These are phyloP conservation scores for Lipomyces oligophaga DNA, from an alignment of 805 yeast genomes.

Conservation along the genomic window DNA sequence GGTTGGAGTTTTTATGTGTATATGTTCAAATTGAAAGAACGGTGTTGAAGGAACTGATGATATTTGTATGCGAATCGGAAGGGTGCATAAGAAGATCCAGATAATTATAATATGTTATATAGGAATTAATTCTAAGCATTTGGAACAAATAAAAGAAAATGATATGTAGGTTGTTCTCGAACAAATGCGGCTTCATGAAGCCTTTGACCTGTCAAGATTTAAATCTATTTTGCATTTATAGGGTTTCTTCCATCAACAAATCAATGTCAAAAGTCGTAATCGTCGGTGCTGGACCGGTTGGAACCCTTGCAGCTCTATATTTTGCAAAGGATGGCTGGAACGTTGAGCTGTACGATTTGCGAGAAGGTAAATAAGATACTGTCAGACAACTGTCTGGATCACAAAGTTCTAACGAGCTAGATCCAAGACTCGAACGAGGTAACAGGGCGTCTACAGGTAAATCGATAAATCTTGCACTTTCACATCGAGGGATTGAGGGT, in stretches of 20 bases:
- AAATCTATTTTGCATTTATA: no score
- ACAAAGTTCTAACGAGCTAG: background rate
- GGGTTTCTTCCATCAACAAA: background rate
- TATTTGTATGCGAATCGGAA: no score
- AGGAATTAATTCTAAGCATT: no score
- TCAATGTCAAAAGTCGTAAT: constrained; percentile 34
- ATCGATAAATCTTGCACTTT: constrained; percentile 85
- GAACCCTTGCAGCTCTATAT: constrained; percentile 79
- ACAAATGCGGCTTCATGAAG: no score
- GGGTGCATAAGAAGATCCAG: no score
- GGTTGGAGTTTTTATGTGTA: no score
- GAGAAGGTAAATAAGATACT: constrained; percentile 58
- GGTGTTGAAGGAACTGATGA: no score
- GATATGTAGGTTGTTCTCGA: no score
- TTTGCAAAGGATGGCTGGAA: constrained; percentile 65
- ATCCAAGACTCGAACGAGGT: constrained; percentile 11
- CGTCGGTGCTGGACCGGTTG: constrained; percentile 90
- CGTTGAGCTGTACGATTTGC: constrained; percentile 68
- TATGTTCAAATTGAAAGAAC: no score
- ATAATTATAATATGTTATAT: no score
- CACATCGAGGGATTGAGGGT: constrained; percentile 75
- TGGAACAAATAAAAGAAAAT: no score
- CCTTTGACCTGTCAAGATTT: no score
- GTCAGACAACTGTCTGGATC: background rate
- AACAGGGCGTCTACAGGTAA: constrained; percentile 23